Conservation (phyloP, 805 yeast genomes). For the Candida xiaguanensis region DNA sequence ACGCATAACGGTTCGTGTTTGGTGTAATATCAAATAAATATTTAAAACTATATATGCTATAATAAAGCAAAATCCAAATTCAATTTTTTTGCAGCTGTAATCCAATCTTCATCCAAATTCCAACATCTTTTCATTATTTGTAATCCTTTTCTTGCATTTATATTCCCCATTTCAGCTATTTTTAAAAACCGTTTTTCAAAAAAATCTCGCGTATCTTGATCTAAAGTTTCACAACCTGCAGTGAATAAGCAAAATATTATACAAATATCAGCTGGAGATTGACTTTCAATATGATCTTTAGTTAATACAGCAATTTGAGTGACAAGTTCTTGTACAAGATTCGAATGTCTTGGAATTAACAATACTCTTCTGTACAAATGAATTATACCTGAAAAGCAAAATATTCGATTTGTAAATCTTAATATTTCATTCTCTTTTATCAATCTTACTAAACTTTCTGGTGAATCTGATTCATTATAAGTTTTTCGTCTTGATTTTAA, state of each 20-base stretch:
- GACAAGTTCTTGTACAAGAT: slow-evolving; percentile 47
- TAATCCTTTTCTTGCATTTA: slow-evolving; percentile 42
- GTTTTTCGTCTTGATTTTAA: slow-evolving; percentile 5
- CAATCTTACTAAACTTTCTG: slow-evolving; percentile 17
- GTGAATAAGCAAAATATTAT: slow-evolving; percentile 52
- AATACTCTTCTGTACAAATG: slow-evolving; percentile 57
- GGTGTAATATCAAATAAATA: background rate
- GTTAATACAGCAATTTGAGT: slow-evolving; percentile 34
- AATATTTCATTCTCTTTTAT: slow-evolving; percentile 32
- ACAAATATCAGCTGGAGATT: slow-evolving; percentile 52
- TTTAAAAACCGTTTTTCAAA: slow-evolving; percentile 37
- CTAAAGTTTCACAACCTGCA: slow-evolving; percentile 55
- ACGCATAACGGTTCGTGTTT: background rate
- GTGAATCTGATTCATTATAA: slow-evolving; percentile 9
- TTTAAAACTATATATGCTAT: slow-evolving; percentile 14
- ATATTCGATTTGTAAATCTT: slow-evolving; percentile 49
- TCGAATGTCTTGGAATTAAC: slow-evolving; percentile 41
- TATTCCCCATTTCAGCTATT: slow-evolving; percentile 41
- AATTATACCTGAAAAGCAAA: slow-evolving; percentile 50
- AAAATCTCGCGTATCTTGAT: slow-evolving; percentile 30
- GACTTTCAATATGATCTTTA: slow-evolving; percentile 37
- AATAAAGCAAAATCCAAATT: slow-evolving; percentile 45
- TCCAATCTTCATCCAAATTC: slow-evolving; percentile 52
- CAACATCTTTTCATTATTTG: slow-evolving; percentile 51
- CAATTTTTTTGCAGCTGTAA: slow-evolving; percentile 38